These are phyloP conservation scores for Globisporangium cystogenes DNA, from an alignment of 352 stramenopile species.

Conservation along the genomic window DNA sequence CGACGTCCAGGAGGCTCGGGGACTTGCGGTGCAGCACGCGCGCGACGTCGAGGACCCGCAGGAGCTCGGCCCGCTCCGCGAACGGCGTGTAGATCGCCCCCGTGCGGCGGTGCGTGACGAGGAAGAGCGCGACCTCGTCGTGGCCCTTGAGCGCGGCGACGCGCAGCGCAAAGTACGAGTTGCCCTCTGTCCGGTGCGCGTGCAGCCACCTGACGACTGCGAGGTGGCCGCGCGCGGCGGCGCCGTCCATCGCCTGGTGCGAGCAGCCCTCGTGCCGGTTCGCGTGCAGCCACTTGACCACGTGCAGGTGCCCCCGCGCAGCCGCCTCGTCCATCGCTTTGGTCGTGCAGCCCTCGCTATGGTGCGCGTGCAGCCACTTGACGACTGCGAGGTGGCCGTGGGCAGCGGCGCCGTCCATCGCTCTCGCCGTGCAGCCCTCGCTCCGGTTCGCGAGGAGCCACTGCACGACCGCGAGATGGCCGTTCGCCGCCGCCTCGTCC, in stretches of 20 bases:
- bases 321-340: neutral
- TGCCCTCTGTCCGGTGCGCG: neutral
- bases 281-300: neutral
- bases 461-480: neutral
- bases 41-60: neutral
- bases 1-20: neutral
- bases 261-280: neutral
- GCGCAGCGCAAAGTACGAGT: neutral
- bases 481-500: neutral
- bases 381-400: neutral
- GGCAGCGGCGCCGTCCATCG: neutral
- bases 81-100: neutral
- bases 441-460: neutral
- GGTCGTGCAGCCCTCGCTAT: neutral
- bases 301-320: neutral
- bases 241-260: neutral
- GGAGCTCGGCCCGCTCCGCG: neutral
- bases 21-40: neutral
- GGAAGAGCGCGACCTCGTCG: neutral
- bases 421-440: neutral
- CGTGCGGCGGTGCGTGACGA: neutral
- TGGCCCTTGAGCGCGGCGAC: neutral
- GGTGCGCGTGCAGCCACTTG: neutral
- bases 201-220: conserved; percentile 1
- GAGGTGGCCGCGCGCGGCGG: neutral